These are phyloP conservation scores for Pittosporum tobira DNA, from an alignment of 129 eudicot species.

Conservation along the genomic window DNA sequence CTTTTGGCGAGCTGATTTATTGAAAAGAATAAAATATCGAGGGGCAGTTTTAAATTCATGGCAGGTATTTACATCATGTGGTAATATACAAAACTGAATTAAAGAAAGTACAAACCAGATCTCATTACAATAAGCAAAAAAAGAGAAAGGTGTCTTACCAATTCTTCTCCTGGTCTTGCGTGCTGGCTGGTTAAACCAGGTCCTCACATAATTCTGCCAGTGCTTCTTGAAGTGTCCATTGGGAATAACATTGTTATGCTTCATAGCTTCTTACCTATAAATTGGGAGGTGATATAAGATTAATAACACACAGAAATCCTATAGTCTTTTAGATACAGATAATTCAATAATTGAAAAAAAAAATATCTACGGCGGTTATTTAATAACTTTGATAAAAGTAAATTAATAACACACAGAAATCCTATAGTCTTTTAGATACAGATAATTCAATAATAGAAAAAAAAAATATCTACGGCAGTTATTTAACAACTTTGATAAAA, in stretches of 20 bases:
- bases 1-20: slow-evolving; percentile 56
- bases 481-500: not conserved
- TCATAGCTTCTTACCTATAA: slow-evolving; percentile 45
- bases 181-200: slow-evolving; percentile 90
- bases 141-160: slow-evolving; percentile 23
- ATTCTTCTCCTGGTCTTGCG: slow-evolving; percentile 74
- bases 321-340: no score
- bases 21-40: not conserved
- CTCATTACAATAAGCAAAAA: no score
- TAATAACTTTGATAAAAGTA: no score
- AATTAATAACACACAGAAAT: not conserved
- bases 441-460: not conserved
- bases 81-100: not conserved
- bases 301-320: not conserved
- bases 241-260: slow-evolving; percentile 78
- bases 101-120: no score
- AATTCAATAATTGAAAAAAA: not conserved
- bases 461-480: not conserved
- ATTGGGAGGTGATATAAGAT: not conserved
- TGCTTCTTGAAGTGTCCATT: slow-evolving; percentile 78
- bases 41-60: not conserved
- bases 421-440: no score
- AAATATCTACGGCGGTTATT: not conserved
- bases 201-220: slow-evolving; percentile 75
- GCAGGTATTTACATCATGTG: not conserved